Percentiles rank a stretch among this genome's conserved stretches.
These are phyloP conservation scores for Glycine tomentella DNA, from an alignment of 306 rosid genomes.

Conservation along the genomic window DNA sequence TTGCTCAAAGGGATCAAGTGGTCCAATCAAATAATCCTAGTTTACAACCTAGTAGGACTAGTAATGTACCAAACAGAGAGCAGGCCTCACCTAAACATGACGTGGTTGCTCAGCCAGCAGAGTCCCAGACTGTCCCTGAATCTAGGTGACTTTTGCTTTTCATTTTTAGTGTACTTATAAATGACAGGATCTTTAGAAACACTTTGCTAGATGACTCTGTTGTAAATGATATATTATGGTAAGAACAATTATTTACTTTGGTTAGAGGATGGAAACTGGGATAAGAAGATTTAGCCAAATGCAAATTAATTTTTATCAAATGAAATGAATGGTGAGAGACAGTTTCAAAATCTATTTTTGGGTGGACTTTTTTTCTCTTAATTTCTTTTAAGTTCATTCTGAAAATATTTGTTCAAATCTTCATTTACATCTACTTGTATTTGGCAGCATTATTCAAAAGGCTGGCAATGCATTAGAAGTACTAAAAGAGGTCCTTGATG, in stretches of 20 bases:
- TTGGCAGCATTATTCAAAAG: conserved; percentile 83
- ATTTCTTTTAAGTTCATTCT: conserved; percentile 12
- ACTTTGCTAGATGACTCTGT: conserved; percentile 9
- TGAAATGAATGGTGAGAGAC: conserved; percentile 30
- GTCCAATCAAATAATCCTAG: conserved; percentile 60
- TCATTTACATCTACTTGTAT: conserved; percentile 33
- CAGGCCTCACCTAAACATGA: conserved; percentile 59
- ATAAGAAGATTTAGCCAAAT: conserved; percentile 26
- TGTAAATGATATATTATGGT: conserved; percentile 20
- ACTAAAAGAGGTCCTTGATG: conserved; percentile 90
- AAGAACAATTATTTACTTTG: conserved; percentile 28
- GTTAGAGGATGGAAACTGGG: conserved; percentile 25
- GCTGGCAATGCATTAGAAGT: conserved; percentile 85
- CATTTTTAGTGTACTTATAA: conserved; percentile 36
- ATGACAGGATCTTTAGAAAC: conserved; percentile 20
- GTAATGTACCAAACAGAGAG: conserved; percentile 60
- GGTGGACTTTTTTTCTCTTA: not conserved
- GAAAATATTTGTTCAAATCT: not conserved
- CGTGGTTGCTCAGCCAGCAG: conserved; percentile 55
- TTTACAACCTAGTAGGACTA: conserved; percentile 57
- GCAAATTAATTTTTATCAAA: conserved; percentile 15
- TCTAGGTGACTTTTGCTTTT: conserved; percentile 68
- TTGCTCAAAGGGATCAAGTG: conserved; percentile 70
- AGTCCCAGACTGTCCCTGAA: conserved; percentile 72
- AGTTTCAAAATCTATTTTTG: conserved; percentile 33